Conservation (phyloP, 306 rosid genomes). For the Lotus japonicus region DNA sequence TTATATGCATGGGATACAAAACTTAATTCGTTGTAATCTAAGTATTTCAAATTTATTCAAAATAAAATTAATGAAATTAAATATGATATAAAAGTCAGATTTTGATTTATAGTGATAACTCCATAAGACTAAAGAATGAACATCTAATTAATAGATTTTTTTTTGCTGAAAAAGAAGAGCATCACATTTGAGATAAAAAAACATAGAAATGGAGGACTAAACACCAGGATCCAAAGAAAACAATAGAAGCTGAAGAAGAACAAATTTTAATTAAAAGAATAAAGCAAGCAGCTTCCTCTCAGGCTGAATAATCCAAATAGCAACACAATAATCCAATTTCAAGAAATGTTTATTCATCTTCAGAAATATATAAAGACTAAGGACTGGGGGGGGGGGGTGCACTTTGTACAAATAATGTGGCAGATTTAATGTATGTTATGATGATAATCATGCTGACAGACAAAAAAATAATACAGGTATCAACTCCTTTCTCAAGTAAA, state of each 20-base stretch:
- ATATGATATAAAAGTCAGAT: neutral
- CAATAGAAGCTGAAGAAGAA: neutral
- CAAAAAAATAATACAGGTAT: neutral
- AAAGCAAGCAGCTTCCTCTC: neutral
- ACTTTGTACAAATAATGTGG: neutral
- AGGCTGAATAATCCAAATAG: slow-evolving; percentile 3
- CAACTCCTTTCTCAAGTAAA: slow-evolving; percentile 1
- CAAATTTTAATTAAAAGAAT: neutral
- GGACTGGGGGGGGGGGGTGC: neutral
- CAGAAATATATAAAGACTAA: neutral
- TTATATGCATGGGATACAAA: neutral
- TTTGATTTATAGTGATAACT: neutral
- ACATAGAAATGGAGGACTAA: neutral
- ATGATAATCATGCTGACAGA: neutral
- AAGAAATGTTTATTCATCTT: neutral
- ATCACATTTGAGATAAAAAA: neutral
- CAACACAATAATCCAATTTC: neutral
- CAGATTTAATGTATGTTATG: neutral
- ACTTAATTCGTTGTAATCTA: neutral
- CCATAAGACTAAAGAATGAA: neutral
- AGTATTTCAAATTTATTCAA: neutral
- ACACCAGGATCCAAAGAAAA: neutral
- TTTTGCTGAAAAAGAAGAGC: neutral
- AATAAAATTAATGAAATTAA: neutral
- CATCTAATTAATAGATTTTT: neutral